phyloP scores from a whole-genome alignment of 202 grass and related monocot genomes.

The Eragrostis tef region DNA sequence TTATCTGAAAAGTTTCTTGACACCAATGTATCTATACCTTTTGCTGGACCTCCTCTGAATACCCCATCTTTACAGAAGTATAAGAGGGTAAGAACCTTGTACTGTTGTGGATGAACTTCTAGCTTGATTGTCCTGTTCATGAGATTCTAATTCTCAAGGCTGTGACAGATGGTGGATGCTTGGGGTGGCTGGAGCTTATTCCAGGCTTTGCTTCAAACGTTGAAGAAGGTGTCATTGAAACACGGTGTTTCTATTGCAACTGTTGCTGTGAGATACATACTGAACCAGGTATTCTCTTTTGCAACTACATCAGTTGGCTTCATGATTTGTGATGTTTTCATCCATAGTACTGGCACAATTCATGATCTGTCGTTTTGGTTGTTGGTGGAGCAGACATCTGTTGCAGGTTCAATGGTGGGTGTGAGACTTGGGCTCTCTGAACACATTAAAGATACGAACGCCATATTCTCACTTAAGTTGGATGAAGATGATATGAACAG shows the following conservation, averaged over 20 bases:
- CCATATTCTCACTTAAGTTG: conserved; percentile 69
- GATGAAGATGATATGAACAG: conserved; percentile 83
- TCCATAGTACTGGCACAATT: not conserved
- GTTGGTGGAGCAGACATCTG: conserved; percentile 46
- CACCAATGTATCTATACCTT: conserved; percentile 85
- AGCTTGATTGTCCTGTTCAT: conserved; percentile 1
- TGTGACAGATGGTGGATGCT: conserved; percentile 86
- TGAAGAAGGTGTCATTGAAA: conserved; percentile 86
- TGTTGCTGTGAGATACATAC: conserved; percentile 88
- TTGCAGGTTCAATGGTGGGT: conserved; percentile 79
- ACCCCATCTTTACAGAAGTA: conserved; percentile 95
- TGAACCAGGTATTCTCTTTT: conserved; percentile 70
- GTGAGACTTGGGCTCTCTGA: conserved; percentile 82
- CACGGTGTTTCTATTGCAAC: conserved; percentile 78
- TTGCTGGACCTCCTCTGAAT: conserved; percentile 88
- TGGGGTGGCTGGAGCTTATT: conserved; percentile 97
- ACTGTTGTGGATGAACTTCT: not conserved
- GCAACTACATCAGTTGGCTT: not conserved
- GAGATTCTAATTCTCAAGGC: conserved; percentile 9
- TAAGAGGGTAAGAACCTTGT: conserved; percentile 68
- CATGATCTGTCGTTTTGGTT: not conserved
- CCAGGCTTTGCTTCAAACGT: conserved; percentile 79
- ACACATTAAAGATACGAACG: conserved; percentile 77
- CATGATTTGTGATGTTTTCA: conserved; percentile 9
- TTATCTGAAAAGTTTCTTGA: conserved; percentile 96